Base-by-base conservation (phyloP, 2,329 filamentous ascomycete genomes). In the Cladobotryum mycophilum region DNA sequence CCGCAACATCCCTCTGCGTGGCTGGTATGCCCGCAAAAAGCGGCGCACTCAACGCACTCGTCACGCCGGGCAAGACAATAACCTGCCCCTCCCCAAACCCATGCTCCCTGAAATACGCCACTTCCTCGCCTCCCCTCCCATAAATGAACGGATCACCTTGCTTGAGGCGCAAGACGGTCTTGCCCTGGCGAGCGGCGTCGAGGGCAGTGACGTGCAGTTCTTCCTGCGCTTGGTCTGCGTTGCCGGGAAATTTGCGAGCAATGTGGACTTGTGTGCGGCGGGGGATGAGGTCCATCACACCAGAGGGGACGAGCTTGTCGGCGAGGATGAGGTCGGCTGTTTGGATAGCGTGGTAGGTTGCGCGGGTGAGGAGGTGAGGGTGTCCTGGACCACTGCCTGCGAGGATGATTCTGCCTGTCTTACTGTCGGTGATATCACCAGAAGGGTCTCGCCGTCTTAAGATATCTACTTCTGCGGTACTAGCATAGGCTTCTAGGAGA, bases 141-240 rank as follows among this genome's bases (percentile, higher is more conserved):
- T 97, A 99, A 37, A 99, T 81, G 69, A 95, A 99, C 0, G 93
- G 93, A 62, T 99, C 93, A 42, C 93, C 93, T 67, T 99, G 93
- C 72, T 99, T 99, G 41, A 99, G 76, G 3, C 93, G 81, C 34
- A 99, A 76, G 0, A 99, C 93, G 1, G 82, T 87, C 65, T 88
- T 83, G 12, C 93, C 93, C 17, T 70, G 68, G 5, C 61, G 64
- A 14, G 76, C 75, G 2, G 83, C 89, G 3, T 81, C 80, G 2
- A 96, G 75, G 0, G 89, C 93, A 60, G 89, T 78, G 48, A 84
- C 78, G 3, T 95, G 79, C 4, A 99, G 82, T 68, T 99, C 93
- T 62, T 91, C 84, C 66, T 99, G 93, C 0, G 93, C 93, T 41
- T 83, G 82, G 60, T 99, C 93, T 38, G 93, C 93, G 68, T 99